Percentiles rank a stretch among this genome's conserved stretches.
phyloP scores from a whole-genome alignment of 352 stramenopile genomes.

The Phytophthora pseudosyringae region DNA sequence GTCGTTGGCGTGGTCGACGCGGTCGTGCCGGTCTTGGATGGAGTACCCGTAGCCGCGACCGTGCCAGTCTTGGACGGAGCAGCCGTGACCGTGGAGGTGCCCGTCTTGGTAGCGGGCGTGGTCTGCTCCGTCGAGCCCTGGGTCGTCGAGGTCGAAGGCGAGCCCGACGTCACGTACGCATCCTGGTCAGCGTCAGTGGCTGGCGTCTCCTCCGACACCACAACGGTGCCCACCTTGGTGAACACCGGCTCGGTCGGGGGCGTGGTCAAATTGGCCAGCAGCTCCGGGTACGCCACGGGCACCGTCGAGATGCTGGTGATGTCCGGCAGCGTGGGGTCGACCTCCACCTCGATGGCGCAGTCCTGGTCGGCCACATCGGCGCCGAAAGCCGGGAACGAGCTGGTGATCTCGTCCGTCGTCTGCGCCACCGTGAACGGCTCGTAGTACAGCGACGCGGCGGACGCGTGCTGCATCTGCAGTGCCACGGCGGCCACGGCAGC shows the following conservation, averaged over 20 bases:
- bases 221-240: slow-evolving; percentile 28
- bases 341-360: slow-evolving; percentile 14
- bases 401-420: slow-evolving; percentile 18
- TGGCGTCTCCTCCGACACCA: slow-evolving; percentile 22
- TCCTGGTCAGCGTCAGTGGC: slow-evolving; percentile 14
- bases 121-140: slow-evolving; percentile 7
- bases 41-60: not conserved
- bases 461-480: slow-evolving; percentile 34
- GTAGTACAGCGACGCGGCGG: slow-evolving; percentile 30
- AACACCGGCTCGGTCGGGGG: slow-evolving; percentile 22
- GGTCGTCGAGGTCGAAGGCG: slow-evolving; percentile 8
- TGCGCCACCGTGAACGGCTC: slow-evolving; percentile 5
- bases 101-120: slow-evolving; percentile 15
- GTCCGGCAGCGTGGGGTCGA: slow-evolving; percentile 36
- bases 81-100: slow-evolving; percentile 4
- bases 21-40: slow-evolving; percentile 13
- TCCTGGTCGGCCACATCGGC: slow-evolving; percentile 21
- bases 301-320: slow-evolving; percentile 31
- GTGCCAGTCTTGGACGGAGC: slow-evolving; percentile 11
- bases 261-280: slow-evolving; percentile 29
- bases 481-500: slow-evolving; percentile 24
- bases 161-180: slow-evolving; percentile 9
- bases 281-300: slow-evolving; percentile 19
- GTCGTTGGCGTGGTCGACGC: not conserved
- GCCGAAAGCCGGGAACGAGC: slow-evolving; percentile 21